Percentiles rank a stretch among this genome's conserved stretches.
Conservation (phyloP, 2,329 filamentous ascomycete genomes). For the Apiospora phragmitis region DNA sequence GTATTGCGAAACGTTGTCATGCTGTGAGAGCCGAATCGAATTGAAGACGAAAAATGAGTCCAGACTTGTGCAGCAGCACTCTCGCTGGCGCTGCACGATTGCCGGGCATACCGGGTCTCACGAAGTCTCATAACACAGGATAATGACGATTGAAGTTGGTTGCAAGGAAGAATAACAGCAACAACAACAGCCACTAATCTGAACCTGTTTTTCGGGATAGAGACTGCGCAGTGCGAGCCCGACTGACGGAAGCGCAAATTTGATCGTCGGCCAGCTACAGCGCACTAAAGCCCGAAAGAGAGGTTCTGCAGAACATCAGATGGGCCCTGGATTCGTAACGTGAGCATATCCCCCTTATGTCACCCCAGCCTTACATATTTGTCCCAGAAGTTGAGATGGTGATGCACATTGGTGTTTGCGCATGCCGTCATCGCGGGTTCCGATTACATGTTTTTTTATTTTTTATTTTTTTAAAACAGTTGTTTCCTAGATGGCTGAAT, state of each 20-base stretch:
- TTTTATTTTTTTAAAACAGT: no score
- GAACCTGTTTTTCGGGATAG: background rate
- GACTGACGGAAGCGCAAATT: background rate
- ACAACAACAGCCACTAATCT: background rate
- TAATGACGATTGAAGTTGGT: background rate
- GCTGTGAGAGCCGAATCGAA: background rate
- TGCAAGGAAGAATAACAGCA: no score
- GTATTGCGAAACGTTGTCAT: constrained; percentile 8
- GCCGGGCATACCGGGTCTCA: background rate
- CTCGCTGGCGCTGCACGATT: background rate
- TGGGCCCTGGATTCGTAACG: constrained; percentile 3
- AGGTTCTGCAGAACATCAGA: constrained; percentile 7
- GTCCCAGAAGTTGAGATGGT: constrained; percentile 5
- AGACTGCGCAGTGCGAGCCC: background rate
- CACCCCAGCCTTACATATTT: constrained; percentile 3
- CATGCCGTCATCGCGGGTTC: background rate
- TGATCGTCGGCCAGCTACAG: constrained; percentile 2
- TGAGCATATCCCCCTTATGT: background rate
- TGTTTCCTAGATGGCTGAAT: background rate
- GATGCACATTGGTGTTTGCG: constrained; percentile 7
- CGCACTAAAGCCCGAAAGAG: background rate
- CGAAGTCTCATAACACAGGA: background rate
- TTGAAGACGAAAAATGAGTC: background rate
- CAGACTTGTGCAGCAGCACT: background rate
- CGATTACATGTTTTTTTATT: background rate